A percentile compares a stretch with the other conserved stretches of the same genome.
phyloP scores from a whole-genome alignment of 129 eudicot species.

The Artemisia argyi region DNA sequence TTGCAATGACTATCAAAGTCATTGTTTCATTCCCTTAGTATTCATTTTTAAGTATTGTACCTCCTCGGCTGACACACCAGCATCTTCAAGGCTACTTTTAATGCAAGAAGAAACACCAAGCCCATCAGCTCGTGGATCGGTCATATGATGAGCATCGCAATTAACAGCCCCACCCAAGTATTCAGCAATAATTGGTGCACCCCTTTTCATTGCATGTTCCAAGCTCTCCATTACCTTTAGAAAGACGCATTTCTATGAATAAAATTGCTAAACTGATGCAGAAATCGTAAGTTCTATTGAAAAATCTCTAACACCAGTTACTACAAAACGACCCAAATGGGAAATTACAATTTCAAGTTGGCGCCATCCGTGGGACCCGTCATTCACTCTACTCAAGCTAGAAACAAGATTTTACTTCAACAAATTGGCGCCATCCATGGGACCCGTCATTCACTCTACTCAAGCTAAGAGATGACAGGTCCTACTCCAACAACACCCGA shows the following conservation, averaged over 20 bases:
- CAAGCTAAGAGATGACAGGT: no score
- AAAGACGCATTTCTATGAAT: conserved; percentile 14
- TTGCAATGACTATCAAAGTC: no score
- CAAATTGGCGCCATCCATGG: no score
- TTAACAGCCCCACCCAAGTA: conserved; percentile 91
- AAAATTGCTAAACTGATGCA: no score
- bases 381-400: no score
- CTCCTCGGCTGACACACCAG: conserved; percentile 96
- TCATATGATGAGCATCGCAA: conserved; percentile 98
- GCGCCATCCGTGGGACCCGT: no score
- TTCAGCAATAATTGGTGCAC: conserved; percentile 87
- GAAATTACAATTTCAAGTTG: no score
- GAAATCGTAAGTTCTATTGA: background rate
- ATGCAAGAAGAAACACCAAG: conserved; percentile 98
- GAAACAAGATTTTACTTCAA: no score
- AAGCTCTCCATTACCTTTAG: conserved; percentile 93
- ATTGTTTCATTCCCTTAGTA: no score
- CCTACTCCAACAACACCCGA: no score
- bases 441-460: no score
- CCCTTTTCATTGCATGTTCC: conserved; percentile 97
- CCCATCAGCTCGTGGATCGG: conserved; percentile 90
- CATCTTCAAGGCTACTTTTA: conserved; percentile 63
- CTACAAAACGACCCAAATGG: background rate
- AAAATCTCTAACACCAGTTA: background rate
- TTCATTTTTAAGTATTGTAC: conserved; percentile 39